phyloP scores from a whole-genome alignment of 108 stramenopile species.

The Conticribra guillardii region DNA sequence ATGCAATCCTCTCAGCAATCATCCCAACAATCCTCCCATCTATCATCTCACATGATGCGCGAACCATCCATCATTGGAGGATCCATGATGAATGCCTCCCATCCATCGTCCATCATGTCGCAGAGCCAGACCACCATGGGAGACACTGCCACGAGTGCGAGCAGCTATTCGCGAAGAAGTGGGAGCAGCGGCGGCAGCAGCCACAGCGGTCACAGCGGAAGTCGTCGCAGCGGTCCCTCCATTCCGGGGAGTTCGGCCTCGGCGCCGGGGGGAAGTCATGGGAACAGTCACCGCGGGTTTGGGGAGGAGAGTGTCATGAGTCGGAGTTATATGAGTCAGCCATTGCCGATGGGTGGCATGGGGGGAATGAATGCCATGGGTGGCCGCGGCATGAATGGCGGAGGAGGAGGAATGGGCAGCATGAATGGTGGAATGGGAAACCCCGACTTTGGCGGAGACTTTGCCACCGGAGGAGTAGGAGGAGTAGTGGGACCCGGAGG shows the following conservation, averaged over 20 bases:
- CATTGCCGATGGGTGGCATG: neutral
- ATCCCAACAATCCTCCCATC: neutral
- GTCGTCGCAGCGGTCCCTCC: neutral
- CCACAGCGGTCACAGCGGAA: neutral
- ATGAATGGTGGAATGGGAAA: no score
- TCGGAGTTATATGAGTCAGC: neutral
- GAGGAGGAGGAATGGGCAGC: no score
- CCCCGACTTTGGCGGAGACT: no score
- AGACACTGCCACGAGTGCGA: neutral
- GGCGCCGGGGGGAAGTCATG: conserved; percentile 14
- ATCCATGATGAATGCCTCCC: neutral
- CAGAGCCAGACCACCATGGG: neutral
- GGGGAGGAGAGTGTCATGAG: neutral
- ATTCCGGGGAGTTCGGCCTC: conserved; percentile 8
- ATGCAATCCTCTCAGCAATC: neutral
- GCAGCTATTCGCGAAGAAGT: neutral
- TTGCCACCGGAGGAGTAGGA: no score
- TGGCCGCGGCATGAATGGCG: no score
- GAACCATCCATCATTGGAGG: neutral
- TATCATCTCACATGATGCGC: no score
- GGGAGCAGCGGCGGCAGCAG: conserved; percentile 1
- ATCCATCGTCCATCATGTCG: neutral
- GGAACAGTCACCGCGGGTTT: neutral
- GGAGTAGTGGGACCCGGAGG: no score
- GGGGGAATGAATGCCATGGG: neutral